A percentile compares a stretch with the other conserved stretches of the same genome.
These are phyloP conservation scores for Spathaspora sp. DNA, from an alignment of 805 yeast genomes.

Conservation along the genomic window DNA sequence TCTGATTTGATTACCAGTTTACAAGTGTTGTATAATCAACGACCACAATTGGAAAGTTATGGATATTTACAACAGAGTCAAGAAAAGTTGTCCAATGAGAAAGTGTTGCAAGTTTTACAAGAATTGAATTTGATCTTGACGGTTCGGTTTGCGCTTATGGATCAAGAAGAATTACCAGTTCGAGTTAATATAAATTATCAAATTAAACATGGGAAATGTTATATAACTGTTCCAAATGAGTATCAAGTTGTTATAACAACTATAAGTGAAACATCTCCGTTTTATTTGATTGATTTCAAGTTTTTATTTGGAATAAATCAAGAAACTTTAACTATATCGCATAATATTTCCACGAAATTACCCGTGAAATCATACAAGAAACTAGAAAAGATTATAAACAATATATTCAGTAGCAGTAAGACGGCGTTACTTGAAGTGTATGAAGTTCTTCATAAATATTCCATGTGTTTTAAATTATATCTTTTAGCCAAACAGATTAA, in stretches of 20 bases:
- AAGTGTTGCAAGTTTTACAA: conserved; percentile 56
- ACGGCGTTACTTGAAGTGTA: conserved; percentile 46
- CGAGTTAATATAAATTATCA: conserved; percentile 55
- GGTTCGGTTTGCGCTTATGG: conserved; percentile 65
- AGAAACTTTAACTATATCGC: conserved; percentile 29
- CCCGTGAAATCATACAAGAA: conserved; percentile 32
- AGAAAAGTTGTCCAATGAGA: conserved; percentile 14
- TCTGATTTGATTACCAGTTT: conserved; percentile 86
- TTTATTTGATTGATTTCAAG: conserved; percentile 74
- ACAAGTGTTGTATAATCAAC: conserved; percentile 75
- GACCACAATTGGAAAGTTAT: conserved; percentile 70
- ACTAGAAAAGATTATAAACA: conserved; percentile 56
- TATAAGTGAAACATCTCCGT: conserved; percentile 65
- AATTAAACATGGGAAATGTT: conserved; percentile 74
- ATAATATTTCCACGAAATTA: conserved; percentile 24
- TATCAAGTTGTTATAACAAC: conserved; percentile 64
- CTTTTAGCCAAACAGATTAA: conserved; percentile 55
- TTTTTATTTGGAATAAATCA: conserved; percentile 52
- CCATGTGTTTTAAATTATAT: conserved; percentile 63
- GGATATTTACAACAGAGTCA: neutral
- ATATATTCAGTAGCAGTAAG: conserved; percentile 39
- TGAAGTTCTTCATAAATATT: conserved; percentile 52
- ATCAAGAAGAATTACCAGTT: conserved; percentile 51
- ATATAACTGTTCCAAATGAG: conserved; percentile 57
- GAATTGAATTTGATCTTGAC: conserved; percentile 72